These are phyloP conservation scores for Staphylotrichum longicolle DNA, from an alignment of 495 filamentous ascomycete species.

Conservation along the genomic window DNA sequence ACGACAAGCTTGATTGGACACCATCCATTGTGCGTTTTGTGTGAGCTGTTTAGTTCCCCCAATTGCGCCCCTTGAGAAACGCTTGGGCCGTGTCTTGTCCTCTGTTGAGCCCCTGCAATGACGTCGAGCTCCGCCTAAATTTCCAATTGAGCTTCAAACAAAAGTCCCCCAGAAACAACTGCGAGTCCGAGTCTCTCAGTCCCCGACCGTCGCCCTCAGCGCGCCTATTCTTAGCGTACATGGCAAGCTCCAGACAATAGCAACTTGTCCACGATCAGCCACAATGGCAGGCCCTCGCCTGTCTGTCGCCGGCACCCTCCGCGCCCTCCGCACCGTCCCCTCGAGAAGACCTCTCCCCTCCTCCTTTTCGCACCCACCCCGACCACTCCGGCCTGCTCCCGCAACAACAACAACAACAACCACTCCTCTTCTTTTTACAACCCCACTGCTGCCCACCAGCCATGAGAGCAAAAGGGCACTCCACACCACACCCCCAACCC, in stretches of 20 bases:
- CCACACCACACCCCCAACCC: not conserved
- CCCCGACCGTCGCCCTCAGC: too few species aligned
- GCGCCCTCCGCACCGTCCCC: slow-evolving; percentile 7
- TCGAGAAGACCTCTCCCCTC: not conserved
- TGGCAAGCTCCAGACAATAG: too few species aligned
- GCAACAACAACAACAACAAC: slow-evolving; percentile 1
- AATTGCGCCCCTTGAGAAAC: too few species aligned
- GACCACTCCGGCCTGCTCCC: not conserved
- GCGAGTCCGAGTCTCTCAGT: slow-evolving; percentile 6
- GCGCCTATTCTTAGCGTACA: too few species aligned
- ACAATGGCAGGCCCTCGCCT: slow-evolving; percentile 4
- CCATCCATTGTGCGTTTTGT: too few species aligned
- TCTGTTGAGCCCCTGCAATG: slow-evolving; percentile 25
- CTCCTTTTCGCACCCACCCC: not conserved
- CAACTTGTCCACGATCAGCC: too few species aligned
- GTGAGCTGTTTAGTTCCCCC: too few species aligned
- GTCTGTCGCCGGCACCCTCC: not conserved
- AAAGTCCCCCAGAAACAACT: slow-evolving; percentile 7
- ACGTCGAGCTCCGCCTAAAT: slow-evolving; percentile 24
- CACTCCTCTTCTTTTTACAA: not conserved
- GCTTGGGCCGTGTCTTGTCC: not conserved
- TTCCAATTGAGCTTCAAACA: slow-evolving; percentile 1
- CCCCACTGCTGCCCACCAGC: too few species aligned
- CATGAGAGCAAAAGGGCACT: too few species aligned
- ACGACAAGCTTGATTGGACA: too few species aligned